Conservation (phyloP, 1,284 basidiomycete genomes). For the Apiotrichum akiyoshidainum region DNA sequence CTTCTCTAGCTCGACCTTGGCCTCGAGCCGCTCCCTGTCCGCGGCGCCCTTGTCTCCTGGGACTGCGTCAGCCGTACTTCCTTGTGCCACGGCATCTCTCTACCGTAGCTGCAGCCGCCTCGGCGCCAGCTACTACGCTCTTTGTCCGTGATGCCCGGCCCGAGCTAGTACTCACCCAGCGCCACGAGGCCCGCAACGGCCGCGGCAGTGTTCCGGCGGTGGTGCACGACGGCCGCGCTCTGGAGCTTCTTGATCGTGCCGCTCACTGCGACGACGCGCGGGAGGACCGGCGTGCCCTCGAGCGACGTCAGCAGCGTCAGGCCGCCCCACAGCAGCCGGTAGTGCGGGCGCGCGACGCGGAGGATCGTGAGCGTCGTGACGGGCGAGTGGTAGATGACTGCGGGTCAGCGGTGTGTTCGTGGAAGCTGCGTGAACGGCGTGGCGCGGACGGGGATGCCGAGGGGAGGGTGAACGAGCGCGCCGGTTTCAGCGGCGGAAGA, state of each 20-base stretch:
- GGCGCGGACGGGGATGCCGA: too few relatives aligned
- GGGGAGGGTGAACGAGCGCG: too few relatives aligned
- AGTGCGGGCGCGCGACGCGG: constrained; percentile 42
- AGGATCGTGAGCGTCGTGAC: constrained; percentile 44
- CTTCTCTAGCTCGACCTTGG: constrained; percentile 13
- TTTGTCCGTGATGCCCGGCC: too few relatives aligned
- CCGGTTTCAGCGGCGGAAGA: too few relatives aligned
- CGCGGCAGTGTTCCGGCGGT: constrained; percentile 32
- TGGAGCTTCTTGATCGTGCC: constrained; percentile 49
- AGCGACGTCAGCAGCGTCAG: constrained; percentile 30
- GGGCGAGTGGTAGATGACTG: constrained; percentile 47
- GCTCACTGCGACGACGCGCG: constrained; percentile 42
- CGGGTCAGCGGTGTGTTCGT: not conserved
- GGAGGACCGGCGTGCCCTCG: constrained; percentile 26
- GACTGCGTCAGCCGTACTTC: constrained; percentile 1
- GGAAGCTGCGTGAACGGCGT: too few relatives aligned
- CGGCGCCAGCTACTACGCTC: not conserved
- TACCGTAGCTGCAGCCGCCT: too few relatives aligned
- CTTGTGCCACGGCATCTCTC: too few relatives aligned
- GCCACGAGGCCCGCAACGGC: constrained; percentile 22
- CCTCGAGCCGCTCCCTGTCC: constrained; percentile 12
- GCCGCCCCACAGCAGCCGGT: constrained; percentile 35
- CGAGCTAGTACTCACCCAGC: constrained; percentile 14
- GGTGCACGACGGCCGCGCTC: constrained; percentile 39
- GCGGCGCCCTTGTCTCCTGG: constrained; percentile 15